Evolutionary conservation across 2,329 filamentous ascomycete species (phyloP).

Genomic region (Aspergillus brasiliensis): DNA sequence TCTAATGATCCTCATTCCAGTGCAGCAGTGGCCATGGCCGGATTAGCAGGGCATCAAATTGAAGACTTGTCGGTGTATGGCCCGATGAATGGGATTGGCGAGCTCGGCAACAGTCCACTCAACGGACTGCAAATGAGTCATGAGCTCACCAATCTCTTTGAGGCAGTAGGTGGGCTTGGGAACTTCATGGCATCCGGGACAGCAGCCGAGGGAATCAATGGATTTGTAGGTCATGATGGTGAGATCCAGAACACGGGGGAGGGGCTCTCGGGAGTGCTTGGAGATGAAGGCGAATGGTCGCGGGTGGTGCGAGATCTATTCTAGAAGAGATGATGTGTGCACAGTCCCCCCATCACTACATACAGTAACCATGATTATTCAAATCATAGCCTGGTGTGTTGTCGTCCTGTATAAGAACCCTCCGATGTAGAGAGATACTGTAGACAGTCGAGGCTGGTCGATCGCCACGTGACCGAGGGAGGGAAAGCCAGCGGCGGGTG

Average conservation of each 20-base stretch:
- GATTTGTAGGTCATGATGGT: constrained; percentile 40
- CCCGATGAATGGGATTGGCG: constrained; percentile 37
- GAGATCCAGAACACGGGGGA: constrained; percentile 48
- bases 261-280: constrained; percentile 49
- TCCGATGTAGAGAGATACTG: too few relatives aligned
- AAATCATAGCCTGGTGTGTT: not conserved
- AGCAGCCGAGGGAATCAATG: constrained; percentile 41
- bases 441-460: not conserved
- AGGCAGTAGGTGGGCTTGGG: constrained; percentile 60
- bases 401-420: too few relatives aligned
- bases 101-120: constrained; percentile 56
- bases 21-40: constrained; percentile 67
- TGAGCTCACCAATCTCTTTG: constrained; percentile 65
- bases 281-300: constrained; percentile 61
- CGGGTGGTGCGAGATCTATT: constrained; percentile 63
- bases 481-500: not conserved
- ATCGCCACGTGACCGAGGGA: not conserved
- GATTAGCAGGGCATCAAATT: constrained; percentile 63
- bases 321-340: too few relatives aligned
- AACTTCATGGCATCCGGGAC: constrained; percentile 39
- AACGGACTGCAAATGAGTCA: constrained; percentile 63
- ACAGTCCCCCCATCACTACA: too few relatives aligned
- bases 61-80: constrained; percentile 58
- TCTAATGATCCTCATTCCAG: constrained; percentile 60
- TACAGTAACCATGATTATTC: not conserved